Evolutionary conservation across 1,284 basidiomycete genomes (phyloP).

Genomic region (Vanrija sp.): DNA sequence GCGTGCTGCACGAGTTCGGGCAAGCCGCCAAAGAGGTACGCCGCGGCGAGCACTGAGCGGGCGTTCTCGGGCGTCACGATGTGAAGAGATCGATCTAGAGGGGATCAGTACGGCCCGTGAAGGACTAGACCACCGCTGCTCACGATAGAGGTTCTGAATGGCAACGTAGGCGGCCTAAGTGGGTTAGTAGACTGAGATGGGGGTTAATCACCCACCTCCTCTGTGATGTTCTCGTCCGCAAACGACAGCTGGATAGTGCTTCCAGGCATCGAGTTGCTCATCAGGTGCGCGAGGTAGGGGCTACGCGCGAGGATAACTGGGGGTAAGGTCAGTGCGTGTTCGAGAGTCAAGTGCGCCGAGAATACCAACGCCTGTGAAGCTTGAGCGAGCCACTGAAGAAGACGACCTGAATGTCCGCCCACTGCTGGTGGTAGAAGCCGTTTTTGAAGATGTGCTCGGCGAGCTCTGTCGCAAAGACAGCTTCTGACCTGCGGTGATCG

Average conservation of each 20-base stretch:
- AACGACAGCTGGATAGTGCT: constrained; percentile 67
- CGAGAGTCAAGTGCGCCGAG: background rate
- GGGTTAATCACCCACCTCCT: constrained; percentile 59
- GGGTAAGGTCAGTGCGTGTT: constrained; percentile 8
- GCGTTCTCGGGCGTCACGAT: constrained; percentile 68
- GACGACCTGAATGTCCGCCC: constrained; percentile 38
- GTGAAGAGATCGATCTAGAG: constrained; percentile 25
- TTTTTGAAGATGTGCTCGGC: constrained; percentile 33
- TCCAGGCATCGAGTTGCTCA: constrained; percentile 61
- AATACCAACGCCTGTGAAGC: constrained; percentile 40
- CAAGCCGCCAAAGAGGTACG: constrained; percentile 76
- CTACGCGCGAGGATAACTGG: constrained; percentile 78
- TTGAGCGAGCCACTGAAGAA: constrained; percentile 38
- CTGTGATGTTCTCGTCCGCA: constrained; percentile 71
- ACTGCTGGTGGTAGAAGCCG: constrained; percentile 38
- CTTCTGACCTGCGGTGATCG: background rate
- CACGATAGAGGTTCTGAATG: constrained; percentile 45
- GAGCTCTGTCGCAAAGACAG: constrained; percentile 7
- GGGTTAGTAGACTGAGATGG: constrained; percentile 1
- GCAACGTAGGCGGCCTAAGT: constrained; percentile 40
- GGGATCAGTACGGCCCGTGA: background rate
- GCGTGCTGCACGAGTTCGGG: constrained; percentile 72
- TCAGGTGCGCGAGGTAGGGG: constrained; percentile 75
- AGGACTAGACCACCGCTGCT: constrained; percentile 12
- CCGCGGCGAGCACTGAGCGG: constrained; percentile 73